Percentiles rank a stretch among this genome's conserved stretches.
phyloP scores from a whole-genome alignment of 2,329 filamentous ascomycete genomes.

The Trichoderma sp. region DNA sequence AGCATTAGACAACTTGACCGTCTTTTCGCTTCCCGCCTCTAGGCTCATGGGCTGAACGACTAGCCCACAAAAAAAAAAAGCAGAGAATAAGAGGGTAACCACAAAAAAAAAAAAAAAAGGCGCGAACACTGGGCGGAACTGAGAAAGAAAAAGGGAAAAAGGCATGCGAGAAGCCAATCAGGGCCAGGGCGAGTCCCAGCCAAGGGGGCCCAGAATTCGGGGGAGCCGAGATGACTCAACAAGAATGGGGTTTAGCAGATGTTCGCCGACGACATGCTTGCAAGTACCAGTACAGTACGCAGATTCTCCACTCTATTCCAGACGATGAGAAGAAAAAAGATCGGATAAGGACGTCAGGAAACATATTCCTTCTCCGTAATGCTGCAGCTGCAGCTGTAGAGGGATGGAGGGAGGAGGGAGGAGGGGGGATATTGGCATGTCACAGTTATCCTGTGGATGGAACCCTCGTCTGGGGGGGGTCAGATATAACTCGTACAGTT shows the following conservation, averaged over 20 bases:
- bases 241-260: not conserved
- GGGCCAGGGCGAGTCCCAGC: not conserved
- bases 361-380: not conserved
- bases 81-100: not conserved
- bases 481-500: not conserved
- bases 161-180: not conserved
- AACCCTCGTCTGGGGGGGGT: not conserved
- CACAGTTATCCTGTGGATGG: constrained; percentile 3
- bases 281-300: constrained; percentile 4
- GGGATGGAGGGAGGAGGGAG: not conserved
- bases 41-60: constrained; percentile 15
- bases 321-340: not conserved
- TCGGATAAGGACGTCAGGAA: constrained; percentile 5
- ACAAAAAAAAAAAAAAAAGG: not conserved
- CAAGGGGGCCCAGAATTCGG: constrained; percentile 16
- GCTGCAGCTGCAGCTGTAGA: constrained; percentile 1
- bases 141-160: not conserved
- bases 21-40: constrained; percentile 18
- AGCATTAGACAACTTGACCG: constrained; percentile 19
- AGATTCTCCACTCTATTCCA: not conserved
- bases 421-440: not conserved
- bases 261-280: constrained; percentile 5
- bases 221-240: constrained; percentile 22
- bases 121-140: not conserved
- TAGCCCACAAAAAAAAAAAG: constrained; percentile 19